Conservation (phyloP, 2,329 filamentous ascomycete species). For the Talaromyces atroroseus region DNA sequence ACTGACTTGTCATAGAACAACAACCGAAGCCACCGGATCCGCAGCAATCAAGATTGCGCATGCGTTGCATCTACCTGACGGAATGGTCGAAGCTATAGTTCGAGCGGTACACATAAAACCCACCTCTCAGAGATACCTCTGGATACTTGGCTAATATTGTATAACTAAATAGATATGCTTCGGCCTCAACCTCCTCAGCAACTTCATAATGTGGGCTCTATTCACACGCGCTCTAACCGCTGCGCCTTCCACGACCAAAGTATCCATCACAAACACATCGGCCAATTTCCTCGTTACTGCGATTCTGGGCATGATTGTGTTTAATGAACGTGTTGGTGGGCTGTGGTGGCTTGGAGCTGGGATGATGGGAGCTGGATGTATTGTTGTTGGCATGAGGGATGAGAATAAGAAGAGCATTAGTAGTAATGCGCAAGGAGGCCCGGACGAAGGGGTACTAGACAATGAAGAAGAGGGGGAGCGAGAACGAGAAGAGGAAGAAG, state of each 20-base stretch:
- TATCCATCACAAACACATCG: slow-evolving; percentile 59
- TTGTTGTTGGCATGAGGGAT: slow-evolving; percentile 58
- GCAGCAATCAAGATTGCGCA: slow-evolving; percentile 45
- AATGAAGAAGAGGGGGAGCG: slow-evolving; percentile 4
- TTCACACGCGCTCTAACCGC: slow-evolving; percentile 59
- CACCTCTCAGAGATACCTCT: not conserved
- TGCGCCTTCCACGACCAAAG: slow-evolving; percentile 55
- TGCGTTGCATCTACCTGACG: slow-evolving; percentile 38
- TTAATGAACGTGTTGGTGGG: slow-evolving; percentile 50
- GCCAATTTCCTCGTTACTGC: slow-evolving; percentile 61
- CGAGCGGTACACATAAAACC: slow-evolving; percentile 44
- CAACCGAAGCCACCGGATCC: slow-evolving; percentile 52
- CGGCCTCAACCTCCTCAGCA: slow-evolving; percentile 57
- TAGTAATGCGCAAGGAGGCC: slow-evolving; percentile 9
- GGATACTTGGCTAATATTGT: not conserved
- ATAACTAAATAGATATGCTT: slow-evolving; percentile 48
- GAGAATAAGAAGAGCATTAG: slow-evolving; percentile 24
- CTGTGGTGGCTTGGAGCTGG: slow-evolving; percentile 59
- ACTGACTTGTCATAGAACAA: slow-evolving; percentile 44
- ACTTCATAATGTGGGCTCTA: slow-evolving; percentile 60
- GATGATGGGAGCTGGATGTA: slow-evolving; percentile 56
- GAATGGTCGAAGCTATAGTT: slow-evolving; percentile 46
- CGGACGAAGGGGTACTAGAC: not conserved
- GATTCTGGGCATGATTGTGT: slow-evolving; percentile 53
- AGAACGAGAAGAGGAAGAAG: slow-evolving; percentile 6